phyloP scores from a whole-genome alignment of 805 yeast genomes.

The Jamesozyma rosinii region DNA sequence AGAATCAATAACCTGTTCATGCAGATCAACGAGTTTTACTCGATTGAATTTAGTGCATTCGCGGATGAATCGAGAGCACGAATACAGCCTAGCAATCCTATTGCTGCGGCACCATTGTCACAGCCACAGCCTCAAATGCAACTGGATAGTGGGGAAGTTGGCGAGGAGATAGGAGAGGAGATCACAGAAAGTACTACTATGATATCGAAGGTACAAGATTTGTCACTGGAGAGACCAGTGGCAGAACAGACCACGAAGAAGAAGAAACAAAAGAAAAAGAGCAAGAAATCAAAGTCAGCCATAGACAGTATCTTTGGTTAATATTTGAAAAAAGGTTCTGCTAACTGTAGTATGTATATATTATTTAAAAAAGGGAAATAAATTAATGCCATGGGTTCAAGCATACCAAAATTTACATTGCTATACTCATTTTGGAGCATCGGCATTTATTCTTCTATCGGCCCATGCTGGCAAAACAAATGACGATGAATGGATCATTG shows the following conservation, averaged over 20 bases:
- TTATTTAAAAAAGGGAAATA: too few relatives aligned
- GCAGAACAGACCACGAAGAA: slow-evolving; percentile 3
- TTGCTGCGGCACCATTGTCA: too few relatives aligned
- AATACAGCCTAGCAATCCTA: too few relatives aligned
- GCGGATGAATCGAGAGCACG: too few relatives aligned
- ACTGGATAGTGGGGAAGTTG: slow-evolving; percentile 25
- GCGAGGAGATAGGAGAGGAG: slow-evolving; percentile 18
- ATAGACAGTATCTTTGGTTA: slow-evolving; percentile 73
- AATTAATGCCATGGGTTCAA: too few relatives aligned
- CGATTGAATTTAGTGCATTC: slow-evolving; percentile 11
- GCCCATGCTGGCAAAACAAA: slow-evolving; percentile 82
- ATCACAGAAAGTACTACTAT: neutral
- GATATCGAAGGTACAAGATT: neutral
- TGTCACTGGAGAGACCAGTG: neutral
- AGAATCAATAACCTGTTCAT: slow-evolving; percentile 31
- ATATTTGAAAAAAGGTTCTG: too few relatives aligned
- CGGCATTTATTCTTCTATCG: slow-evolving; percentile 24
- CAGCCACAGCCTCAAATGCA: too few relatives aligned
- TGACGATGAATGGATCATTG: slow-evolving; percentile 57
- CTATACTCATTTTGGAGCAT: neutral
- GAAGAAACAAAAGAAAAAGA: slow-evolving; percentile 31
- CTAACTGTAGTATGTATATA: too few relatives aligned
- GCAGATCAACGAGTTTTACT: slow-evolving; percentile 11
- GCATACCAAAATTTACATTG: neutral
- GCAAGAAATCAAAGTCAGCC: slow-evolving; percentile 42